Evolutionary conservation across 805 yeast species (phyloP).

Genomic region (Zygoascus tannicola): DNA sequence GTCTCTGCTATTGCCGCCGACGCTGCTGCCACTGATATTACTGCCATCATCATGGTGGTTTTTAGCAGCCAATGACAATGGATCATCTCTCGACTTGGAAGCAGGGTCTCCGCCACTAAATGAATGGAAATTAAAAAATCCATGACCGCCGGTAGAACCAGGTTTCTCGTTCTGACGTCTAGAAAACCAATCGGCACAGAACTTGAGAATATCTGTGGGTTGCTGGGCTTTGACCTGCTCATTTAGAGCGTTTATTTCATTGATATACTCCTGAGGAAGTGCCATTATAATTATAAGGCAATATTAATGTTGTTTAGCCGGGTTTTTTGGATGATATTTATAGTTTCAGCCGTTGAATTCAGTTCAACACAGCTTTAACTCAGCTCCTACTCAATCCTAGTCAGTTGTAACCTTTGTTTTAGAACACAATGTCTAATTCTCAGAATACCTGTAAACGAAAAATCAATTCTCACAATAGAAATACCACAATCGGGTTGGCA

Average conservation of each 20-base stretch:
- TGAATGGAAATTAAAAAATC: constrained; percentile 5
- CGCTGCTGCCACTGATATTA: neutral
- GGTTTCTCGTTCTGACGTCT: constrained; percentile 40
- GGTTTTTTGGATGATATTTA: too few relatives aligned
- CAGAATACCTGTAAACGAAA: too few relatives aligned
- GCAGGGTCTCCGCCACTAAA: constrained; percentile 1
- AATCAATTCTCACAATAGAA: too few relatives aligned
- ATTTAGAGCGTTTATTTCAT: constrained; percentile 56
- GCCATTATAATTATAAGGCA: too few relatives aligned
- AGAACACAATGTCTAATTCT: too few relatives aligned
- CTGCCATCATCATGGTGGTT: neutral
- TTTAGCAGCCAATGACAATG: neutral
- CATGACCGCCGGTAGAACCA: neutral
- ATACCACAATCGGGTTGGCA: too few relatives aligned
- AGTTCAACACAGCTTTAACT: too few relatives aligned
- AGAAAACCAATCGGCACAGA: constrained; percentile 66
- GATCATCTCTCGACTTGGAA: neutral
- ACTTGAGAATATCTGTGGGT: constrained; percentile 64
- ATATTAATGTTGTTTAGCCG: too few relatives aligned
- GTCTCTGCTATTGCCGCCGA: neutral
- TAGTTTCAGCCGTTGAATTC: too few relatives aligned
- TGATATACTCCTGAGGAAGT: constrained; percentile 32
- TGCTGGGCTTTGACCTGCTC: constrained; percentile 44
- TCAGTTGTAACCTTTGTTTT: too few relatives aligned
- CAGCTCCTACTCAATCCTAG: too few relatives aligned